Evolutionary conservation across 305 asterid species (phyloP), one percentile per base, ranked within the genome.

Genomic region (Fraxinus angustifolia): DNA sequence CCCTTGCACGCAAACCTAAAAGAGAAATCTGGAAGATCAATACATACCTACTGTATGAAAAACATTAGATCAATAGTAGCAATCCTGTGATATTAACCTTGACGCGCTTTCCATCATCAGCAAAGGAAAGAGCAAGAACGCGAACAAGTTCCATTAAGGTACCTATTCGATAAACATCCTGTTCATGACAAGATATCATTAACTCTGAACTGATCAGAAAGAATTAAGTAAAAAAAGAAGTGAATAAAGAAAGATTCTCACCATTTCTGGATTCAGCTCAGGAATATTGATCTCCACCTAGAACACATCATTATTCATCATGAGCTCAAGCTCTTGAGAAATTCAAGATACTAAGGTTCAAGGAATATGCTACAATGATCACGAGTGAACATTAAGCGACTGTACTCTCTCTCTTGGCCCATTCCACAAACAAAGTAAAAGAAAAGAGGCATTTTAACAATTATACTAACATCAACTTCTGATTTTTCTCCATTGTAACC

Each of bases 101-200:
- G 74, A 95, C 91, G 4, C 93, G 94, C 88, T 93, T 95, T 79
- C 98, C 98, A 76, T 93, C 99, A 75, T 95, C 98, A 78, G 98
- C 97, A 80, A 93, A 95, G 79, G 98, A 86, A 80, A 95, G 98
- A 82, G 99, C 97, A 77, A 95, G 86, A 78, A 79, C 86, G 16
- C 99, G 94, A 73, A 95, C 89, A 70, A 95, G 98, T 87, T 95
- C 99, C 98, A 95, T 87, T 79, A 95, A 86, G 70, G 99, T 95
- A 92, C 99, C 98, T 90, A 95, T 95, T 81, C 98, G 97, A 90
- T 95, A 95, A 86, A 95, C 99, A 91, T 95, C 99, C 99, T 95
- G 97, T 80, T 87, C 85, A 84, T 79, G 56, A 83, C 71, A 89
- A 83, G 83, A 87, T 67, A 85, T 85, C 82, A 87, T 86, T 79